Conservation (phyloP, 2,329 filamentous ascomycete genomes). For the Cladophialophora exuberans region DNA sequence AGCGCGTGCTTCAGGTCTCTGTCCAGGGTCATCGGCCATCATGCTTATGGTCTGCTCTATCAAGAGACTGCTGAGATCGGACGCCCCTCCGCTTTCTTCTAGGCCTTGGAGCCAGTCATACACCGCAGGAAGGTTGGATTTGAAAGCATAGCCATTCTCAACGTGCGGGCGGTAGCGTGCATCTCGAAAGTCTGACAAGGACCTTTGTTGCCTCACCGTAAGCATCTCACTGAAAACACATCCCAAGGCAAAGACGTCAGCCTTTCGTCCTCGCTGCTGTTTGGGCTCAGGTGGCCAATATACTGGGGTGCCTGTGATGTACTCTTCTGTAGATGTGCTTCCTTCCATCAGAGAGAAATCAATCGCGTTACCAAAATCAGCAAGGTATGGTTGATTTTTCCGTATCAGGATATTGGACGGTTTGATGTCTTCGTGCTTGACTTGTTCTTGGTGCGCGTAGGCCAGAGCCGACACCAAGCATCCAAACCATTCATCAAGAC, state of each 20-base stretch:
- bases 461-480: neutral
- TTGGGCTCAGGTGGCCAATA: slow-evolving; percentile 1
- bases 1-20: neutral
- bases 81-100: neutral
- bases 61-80: neutral
- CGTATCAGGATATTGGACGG: slow-evolving; percentile 5
- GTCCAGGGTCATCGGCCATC: neutral
- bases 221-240: slow-evolving; percentile 7
- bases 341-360: slow-evolving; percentile 1
- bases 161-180: neutral
- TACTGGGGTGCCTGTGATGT: slow-evolving; percentile 2
- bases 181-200: slow-evolving; percentile 1
- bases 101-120: neutral
- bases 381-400: neutral
- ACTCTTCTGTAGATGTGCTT: neutral
- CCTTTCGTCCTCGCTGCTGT: neutral
- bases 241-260: slow-evolving; percentile 1
- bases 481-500: slow-evolving; percentile 1
- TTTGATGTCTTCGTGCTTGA: slow-evolving; percentile 6
- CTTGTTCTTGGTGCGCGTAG: neutral
- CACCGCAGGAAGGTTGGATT: neutral
- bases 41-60: slow-evolving; percentile 1
- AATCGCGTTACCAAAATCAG: slow-evolving; percentile 2
- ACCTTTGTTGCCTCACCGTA: neutral
- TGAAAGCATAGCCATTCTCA: neutral